Conservation (phyloP, 208 protist genomes). For the Leptomonas seymouri region DNA sequence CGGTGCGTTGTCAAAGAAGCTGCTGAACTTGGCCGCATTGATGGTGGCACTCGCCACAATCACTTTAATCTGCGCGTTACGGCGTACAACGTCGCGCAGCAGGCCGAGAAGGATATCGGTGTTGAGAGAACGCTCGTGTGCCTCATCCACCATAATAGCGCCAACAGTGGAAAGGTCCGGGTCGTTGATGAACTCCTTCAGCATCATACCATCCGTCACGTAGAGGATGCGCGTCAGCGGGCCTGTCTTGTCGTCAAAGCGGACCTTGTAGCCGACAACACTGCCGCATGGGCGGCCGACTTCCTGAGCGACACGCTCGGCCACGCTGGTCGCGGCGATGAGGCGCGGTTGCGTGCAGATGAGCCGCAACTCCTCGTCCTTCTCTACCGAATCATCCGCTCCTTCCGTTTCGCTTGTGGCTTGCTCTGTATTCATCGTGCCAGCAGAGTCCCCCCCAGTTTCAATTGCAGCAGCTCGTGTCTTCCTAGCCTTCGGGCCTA, state of each 20-base stretch:
- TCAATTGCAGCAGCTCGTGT: not conserved
- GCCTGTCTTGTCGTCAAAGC: constrained; percentile 97
- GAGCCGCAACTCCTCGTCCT: constrained; percentile 53
- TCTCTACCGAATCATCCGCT: constrained; percentile 33
- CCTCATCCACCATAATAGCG: constrained; percentile 99
- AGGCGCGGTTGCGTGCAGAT: constrained; percentile 99
- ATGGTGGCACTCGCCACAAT: constrained; percentile 99
- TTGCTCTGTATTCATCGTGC: not conserved
- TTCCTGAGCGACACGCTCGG: constrained; percentile 97
- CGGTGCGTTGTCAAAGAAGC: constrained; percentile 96
- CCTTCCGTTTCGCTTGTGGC: not conserved
- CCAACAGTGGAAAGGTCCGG: constrained; percentile 93
- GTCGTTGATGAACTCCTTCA: constrained; percentile 97
- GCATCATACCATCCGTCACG: constrained; percentile 99
- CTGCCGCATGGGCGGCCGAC: constrained; percentile 86
- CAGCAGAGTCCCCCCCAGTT: not conserved
- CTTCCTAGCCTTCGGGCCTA: constrained; percentile 10
- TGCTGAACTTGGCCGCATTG: constrained; percentile 97
- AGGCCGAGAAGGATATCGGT: constrained; percentile 93
- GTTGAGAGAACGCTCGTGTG: constrained; percentile 97
- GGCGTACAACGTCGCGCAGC: constrained; percentile 80
- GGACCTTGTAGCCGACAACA: constrained; percentile 97
- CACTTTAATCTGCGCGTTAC: constrained; percentile 93
- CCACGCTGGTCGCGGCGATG: constrained; percentile 99
- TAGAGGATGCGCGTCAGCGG: constrained; percentile 94